Evolutionary conservation across 2,329 filamentous ascomycete species (phyloP), one percentile per base, ranked within the genome.

Genomic region (Fusarium lateritium): DNA sequence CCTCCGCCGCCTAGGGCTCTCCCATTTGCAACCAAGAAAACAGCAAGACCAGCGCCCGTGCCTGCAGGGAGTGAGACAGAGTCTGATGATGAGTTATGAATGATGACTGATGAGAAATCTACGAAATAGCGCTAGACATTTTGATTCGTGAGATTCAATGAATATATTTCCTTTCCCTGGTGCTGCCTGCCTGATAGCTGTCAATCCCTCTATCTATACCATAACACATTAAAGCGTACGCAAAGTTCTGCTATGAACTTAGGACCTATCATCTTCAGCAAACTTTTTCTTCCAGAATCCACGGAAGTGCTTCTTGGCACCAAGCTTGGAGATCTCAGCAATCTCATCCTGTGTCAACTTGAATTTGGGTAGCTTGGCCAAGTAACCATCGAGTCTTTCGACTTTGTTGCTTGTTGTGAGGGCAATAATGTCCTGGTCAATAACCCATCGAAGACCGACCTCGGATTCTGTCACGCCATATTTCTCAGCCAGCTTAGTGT

Each of bases 331-430:
- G 64, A 92, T 88, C 53, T 85, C 83, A 45, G 83, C 77, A 14
- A 91, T 79, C 77, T 92, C 90, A 55, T 84, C 81, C 0, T 83
- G 80, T 13, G 87, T 88, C 67, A 92, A 79, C 80, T 88, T 86
- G 73, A 91, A 90, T 44, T 72, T 79, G 43, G 80, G 82, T 67
- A 86, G 63, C 67, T 83, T 83, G n/a, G 78, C 73, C 60, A 88
- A 68, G 72, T 87, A 90, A n/a, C 82, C 81, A 74, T 85, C 81
- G 63, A 92, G 78, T 49, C 90, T 81, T 67, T 88, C 81, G 73
- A 86, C 82, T 69, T 83, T 91, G 36, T 80, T 80, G 72, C 86
- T 90, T 13, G 89, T 91, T 1, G 89, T 91, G 56, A 91, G 74
- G 4, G 81, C 82, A 26, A 89, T 83, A 43, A 89, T 77, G 26